Evolutionary conservation across 225 moss, liverwort and hornwort genomes (phyloP).

Genomic region (Climacium dendroides): DNA sequence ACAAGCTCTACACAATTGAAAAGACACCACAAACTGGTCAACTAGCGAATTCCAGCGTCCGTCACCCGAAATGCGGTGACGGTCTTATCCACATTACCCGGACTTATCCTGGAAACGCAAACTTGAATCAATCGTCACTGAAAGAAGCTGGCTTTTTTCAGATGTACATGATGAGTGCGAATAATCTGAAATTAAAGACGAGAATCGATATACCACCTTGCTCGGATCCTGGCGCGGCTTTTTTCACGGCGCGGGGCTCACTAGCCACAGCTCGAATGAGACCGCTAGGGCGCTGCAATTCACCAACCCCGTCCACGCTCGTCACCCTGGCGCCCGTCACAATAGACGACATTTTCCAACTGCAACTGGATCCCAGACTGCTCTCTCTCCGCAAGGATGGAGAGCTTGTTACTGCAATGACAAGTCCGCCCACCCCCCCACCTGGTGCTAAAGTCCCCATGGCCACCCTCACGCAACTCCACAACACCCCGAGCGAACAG

Average conservation of each 20-base stretch:
- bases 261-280: conserved; percentile 8
- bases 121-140: background rate
- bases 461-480: background rate
- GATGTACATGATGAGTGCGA: background rate
- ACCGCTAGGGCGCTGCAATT: background rate
- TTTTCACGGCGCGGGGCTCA: conserved; percentile 6
- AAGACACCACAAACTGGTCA: background rate
- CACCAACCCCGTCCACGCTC: background rate
- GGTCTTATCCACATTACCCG: background rate
- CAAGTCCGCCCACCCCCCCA: background rate
- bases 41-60: background rate
- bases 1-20: background rate
- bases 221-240: background rate
- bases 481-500: background rate
- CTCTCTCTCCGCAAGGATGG: background rate
- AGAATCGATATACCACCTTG: background rate
- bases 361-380: background rate
- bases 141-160: no score
- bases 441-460: conserved; percentile 3
- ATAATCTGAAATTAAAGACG: background rate
- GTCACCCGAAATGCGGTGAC: background rate
- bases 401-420: background rate
- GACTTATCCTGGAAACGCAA: background rate
- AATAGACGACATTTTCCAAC: conserved; percentile 6
- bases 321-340: background rate